phyloP scores from a whole-genome alignment of 306 rosid genomes.

The Sechiopsis laciniata region DNA sequence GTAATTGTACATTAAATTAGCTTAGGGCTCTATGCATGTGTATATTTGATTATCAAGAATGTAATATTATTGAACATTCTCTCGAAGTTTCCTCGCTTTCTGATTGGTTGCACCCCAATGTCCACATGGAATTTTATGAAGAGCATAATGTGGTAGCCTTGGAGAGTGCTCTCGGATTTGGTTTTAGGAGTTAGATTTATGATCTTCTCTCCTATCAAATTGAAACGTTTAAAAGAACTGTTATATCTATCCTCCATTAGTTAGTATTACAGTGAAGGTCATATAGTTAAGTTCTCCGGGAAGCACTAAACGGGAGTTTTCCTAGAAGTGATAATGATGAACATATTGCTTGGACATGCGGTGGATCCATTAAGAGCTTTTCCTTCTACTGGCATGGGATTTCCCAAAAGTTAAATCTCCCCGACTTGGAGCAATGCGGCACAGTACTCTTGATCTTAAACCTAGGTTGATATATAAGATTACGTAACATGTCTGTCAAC shows the following conservation, averaged over 20 bases:
- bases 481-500: neutral
- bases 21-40: neutral
- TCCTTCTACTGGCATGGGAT: neutral
- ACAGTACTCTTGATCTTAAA: neutral
- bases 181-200: neutral
- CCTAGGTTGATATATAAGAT: neutral
- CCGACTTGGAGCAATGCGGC: neutral
- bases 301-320: neutral
- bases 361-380: neutral
- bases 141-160: neutral
- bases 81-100: neutral
- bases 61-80: neutral
- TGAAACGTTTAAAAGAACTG: neutral
- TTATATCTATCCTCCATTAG: neutral
- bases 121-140: neutral
- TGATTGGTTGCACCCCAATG: neutral
- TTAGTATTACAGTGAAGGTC: neutral
- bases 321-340: neutral
- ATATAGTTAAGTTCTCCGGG: neutral
- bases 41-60: neutral
- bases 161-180: neutral
- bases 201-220: neutral
- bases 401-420: neutral
- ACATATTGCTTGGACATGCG: neutral
- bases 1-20: neutral